Conservation (phyloP, 345 rosid species). For the Xanthoceras sorbifolium region DNA sequence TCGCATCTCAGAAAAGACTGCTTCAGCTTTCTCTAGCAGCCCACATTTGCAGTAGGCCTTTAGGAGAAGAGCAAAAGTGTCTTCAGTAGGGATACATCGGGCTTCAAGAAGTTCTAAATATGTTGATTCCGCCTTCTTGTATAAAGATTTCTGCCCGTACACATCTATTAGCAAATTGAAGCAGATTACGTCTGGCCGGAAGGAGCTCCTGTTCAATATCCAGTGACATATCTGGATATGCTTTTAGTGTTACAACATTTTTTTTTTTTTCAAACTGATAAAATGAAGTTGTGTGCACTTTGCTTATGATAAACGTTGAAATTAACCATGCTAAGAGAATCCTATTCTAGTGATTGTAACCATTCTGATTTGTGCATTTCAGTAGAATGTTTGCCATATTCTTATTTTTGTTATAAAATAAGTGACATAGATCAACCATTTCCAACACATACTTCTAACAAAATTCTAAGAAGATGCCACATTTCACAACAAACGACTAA, state of each 20-base stretch:
- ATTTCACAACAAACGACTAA: background rate
- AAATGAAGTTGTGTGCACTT: background rate
- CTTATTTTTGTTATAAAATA: background rate
- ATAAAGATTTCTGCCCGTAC: slow-evolving; percentile 66
- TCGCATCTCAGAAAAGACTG: slow-evolving; percentile 75
- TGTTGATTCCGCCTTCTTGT: slow-evolving; percentile 65
- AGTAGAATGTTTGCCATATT: background rate
- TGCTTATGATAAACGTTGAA: background rate
- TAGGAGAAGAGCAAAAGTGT: slow-evolving; percentile 84
- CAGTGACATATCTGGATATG: slow-evolving; percentile 75
- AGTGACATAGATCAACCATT: no score
- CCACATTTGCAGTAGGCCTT: slow-evolving; percentile 74
- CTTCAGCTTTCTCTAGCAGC: slow-evolving; percentile 65
- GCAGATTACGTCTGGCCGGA: slow-evolving; percentile 77
- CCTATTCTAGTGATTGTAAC: background rate
- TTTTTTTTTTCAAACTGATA: background rate
- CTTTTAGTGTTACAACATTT: background rate
- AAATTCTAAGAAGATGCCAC: background rate
- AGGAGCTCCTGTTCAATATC: slow-evolving; percentile 80
- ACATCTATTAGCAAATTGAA: slow-evolving; percentile 92
- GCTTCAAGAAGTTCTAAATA: slow-evolving; percentile 79
- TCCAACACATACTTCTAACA: background rate
- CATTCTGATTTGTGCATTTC: background rate
- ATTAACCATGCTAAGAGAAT: background rate
- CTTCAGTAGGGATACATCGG: slow-evolving; percentile 81